These are phyloP conservation scores for Neofusicoccum sp. DNA, from an alignment of 2,329 filamentous ascomycete genomes.

Conservation along the genomic window DNA sequence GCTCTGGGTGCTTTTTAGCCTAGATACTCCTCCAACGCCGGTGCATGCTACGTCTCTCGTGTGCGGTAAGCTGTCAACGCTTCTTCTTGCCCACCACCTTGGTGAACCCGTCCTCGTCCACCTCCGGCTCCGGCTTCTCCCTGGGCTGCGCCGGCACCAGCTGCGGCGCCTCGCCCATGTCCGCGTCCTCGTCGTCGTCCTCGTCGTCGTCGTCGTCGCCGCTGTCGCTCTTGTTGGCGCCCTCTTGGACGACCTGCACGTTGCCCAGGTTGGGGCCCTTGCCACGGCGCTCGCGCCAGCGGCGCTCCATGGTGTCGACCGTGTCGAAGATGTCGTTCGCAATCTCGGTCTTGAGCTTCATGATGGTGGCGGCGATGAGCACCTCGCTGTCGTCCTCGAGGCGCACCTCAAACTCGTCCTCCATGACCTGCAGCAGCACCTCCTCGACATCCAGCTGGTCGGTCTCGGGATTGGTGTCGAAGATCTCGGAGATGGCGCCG, in stretches of 20 bases:
- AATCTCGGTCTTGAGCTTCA: slow-evolving; percentile 65
- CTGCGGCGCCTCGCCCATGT: slow-evolving; percentile 38
- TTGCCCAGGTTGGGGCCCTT: slow-evolving; percentile 49
- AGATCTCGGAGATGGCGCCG: slow-evolving; percentile 78
- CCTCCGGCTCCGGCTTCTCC: slow-evolving; percentile 36
- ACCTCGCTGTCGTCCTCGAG: slow-evolving; percentile 85
- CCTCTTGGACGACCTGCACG: slow-evolving; percentile 56
- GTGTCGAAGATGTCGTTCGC: slow-evolving; percentile 61
- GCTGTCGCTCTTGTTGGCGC: slow-evolving; percentile 45
- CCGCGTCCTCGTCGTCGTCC: slow-evolving; percentile 35
- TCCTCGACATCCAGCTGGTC: slow-evolving; percentile 79
- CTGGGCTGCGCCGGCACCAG: slow-evolving; percentile 29
- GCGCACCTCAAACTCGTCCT: slow-evolving; percentile 91
- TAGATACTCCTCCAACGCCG: slow-evolving; percentile 12
- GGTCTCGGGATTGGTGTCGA: slow-evolving; percentile 57
- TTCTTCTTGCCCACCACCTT: slow-evolving; percentile 43
- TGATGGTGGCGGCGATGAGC: slow-evolving; percentile 69
- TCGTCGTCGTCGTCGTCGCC: slow-evolving; percentile 54
- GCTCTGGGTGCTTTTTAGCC: no score
- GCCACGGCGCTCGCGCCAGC: slow-evolving; percentile 62
- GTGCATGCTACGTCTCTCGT: slow-evolving; percentile 6
- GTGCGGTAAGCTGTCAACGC: slow-evolving; percentile 25
- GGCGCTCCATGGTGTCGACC: slow-evolving; percentile 61
- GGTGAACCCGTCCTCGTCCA: slow-evolving; percentile 44
- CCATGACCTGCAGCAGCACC: slow-evolving; percentile 83